Percentiles rank a stretch among this genome's conserved stretches.
Conservation (phyloP, 139 green algal genomes). For the Chlorella sp. region DNA sequence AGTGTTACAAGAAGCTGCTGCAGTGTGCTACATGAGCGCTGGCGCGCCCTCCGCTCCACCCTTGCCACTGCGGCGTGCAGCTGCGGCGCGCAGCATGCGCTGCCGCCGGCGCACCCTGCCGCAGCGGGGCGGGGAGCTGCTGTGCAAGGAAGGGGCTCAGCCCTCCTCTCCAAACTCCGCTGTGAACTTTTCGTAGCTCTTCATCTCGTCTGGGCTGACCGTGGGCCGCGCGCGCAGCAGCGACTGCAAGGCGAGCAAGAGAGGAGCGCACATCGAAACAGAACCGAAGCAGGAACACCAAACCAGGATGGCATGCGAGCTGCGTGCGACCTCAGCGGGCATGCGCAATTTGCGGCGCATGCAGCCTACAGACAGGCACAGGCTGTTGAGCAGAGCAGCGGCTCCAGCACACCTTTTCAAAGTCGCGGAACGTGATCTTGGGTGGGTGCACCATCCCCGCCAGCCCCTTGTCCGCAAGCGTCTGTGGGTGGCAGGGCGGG, state of each 20-base stretch:
- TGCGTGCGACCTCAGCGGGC: background rate
- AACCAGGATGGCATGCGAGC: background rate
- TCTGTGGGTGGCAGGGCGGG: constrained; percentile 50
- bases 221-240: constrained; percentile 90
- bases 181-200: constrained; percentile 92
- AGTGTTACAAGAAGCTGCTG: too few species aligned
- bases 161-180: constrained; percentile 31
- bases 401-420: constrained; percentile 70
- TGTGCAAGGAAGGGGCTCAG: background rate
- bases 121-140: too few species aligned
- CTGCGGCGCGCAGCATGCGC: too few species aligned
- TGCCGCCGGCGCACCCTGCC: too few species aligned
- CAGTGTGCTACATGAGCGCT: too few species aligned
- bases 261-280: too few species aligned
- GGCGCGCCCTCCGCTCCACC: too few species aligned
- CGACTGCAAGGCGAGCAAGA: constrained; percentile 46
- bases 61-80: too few species aligned
- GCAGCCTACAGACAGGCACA: background rate
- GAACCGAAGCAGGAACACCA: background rate
- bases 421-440: constrained; percentile 84
- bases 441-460: constrained; percentile 70
- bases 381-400: background rate
- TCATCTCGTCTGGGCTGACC: constrained; percentile 87
- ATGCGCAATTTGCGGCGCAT: background rate
- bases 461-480: constrained; percentile 76